phyloP scores from a whole-genome alignment of 2,329 filamentous ascomycete genomes.

The Daldinia sp. region DNA sequence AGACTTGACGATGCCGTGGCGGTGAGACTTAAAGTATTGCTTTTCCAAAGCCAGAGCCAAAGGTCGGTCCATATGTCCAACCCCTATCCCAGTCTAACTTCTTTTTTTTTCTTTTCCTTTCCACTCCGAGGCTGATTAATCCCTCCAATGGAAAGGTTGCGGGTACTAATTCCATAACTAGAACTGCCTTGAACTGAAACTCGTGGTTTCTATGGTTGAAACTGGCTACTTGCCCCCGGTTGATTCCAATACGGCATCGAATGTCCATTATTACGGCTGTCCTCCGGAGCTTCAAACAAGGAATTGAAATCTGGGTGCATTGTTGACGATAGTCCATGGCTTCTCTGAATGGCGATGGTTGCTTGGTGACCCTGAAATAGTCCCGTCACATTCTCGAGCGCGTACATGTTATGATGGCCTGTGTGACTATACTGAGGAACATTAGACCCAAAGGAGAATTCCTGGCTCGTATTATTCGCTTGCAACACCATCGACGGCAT shows the following conservation, averaged over 20 bases:
- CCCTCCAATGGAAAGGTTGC: neutral
- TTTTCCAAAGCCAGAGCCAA: constrained; percentile 11
- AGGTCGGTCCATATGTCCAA: neutral
- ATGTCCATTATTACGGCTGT: constrained; percentile 18
- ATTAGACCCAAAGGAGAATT: constrained; percentile 29
- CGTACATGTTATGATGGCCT: constrained; percentile 34
- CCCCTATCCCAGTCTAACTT: constrained; percentile 3
- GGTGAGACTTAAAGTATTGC: constrained; percentile 1
- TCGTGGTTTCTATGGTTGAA: constrained; percentile 17
- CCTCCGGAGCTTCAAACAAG: constrained; percentile 30
- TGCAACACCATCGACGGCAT: constrained; percentile 26
- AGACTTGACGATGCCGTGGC: neutral
- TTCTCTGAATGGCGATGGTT: constrained; percentile 17
- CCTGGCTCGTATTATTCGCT: constrained; percentile 19
- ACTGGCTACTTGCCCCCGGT: constrained; percentile 14
- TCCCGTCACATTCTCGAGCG: constrained; percentile 36
- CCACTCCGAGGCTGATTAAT: neutral
- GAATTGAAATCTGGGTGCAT: constrained; percentile 25
- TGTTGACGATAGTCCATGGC: constrained; percentile 15
- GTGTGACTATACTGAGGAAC: constrained; percentile 22
- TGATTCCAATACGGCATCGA: constrained; percentile 28
- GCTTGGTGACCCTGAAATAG: constrained; percentile 39
- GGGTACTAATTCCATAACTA: constrained; percentile 8
- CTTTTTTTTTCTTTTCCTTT: constrained; percentile 1
- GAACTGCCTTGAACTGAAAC: neutral